Conservation (phyloP, 75 land plant genomes). For the Chamaecyparis obtusa region DNA sequence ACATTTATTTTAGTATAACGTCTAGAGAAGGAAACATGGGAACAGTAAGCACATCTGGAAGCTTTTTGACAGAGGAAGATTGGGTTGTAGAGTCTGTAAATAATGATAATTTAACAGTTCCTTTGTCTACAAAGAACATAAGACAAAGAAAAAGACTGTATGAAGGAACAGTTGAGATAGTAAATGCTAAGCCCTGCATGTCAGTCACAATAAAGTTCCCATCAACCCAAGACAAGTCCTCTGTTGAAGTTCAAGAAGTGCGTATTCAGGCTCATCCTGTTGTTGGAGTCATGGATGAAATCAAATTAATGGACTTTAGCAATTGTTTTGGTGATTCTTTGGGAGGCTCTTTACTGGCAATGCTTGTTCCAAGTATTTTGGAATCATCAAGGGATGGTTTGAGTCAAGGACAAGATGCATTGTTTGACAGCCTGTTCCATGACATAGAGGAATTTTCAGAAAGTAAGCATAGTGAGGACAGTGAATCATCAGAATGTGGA, state of each 20-base stretch:
- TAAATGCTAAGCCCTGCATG: slow-evolving; percentile 8
- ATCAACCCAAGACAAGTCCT: background rate
- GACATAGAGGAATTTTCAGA: slow-evolving; percentile 2
- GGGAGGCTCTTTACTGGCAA: slow-evolving; percentile 4
- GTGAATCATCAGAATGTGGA: slow-evolving; percentile 6
- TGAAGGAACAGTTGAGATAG: slow-evolving; percentile 4
- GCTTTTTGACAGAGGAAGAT: background rate
- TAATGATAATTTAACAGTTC: background rate
- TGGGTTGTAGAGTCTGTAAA: background rate
- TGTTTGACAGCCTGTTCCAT: slow-evolving; percentile 3
- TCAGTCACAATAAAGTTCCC: slow-evolving; percentile 1
- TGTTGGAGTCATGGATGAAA: background rate
- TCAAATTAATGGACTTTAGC: background rate
- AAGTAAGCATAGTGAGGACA: background rate
- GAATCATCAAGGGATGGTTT: background rate
- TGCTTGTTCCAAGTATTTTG: slow-evolving; percentile 10
- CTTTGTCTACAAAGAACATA: background rate
- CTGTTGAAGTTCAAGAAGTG: slow-evolving; percentile 7
- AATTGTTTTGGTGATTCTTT: background rate
- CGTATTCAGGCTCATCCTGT: background rate
- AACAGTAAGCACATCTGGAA: slow-evolving; percentile 4
- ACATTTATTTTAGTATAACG: background rate
- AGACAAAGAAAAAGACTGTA: background rate
- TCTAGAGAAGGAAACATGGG: background rate
- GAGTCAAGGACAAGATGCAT: background rate